These are phyloP conservation scores for Lachnum nothofagi DNA, from an alignment of 2,329 filamentous ascomycete species.

Conservation along the genomic window DNA sequence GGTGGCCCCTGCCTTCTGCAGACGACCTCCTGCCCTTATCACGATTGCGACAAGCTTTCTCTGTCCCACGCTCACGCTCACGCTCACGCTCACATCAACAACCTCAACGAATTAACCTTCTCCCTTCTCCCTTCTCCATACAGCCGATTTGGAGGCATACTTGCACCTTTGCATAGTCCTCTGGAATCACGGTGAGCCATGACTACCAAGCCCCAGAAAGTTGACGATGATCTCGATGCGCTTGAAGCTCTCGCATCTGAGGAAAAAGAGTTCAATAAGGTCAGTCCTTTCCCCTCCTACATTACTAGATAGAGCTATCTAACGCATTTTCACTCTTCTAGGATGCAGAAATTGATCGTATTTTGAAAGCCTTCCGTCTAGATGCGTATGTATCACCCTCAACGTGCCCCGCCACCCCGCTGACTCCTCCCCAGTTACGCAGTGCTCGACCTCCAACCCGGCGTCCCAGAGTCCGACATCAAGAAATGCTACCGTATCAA, in stretches of 20 bases:
- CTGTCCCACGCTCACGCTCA: not conserved
- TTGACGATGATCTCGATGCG: conserved; percentile 62
- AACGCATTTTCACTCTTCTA: conserved; percentile 35
- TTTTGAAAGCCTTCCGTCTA: conserved; percentile 81
- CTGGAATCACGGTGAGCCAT: conserved; percentile 28
- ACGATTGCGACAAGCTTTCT: conserved; percentile 3
- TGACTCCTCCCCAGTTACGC: conserved; percentile 59
- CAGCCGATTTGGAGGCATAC: too few relatives aligned
- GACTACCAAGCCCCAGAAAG: conserved; percentile 27
- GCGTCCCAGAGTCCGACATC: conserved; percentile 93
- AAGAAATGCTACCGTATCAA: conserved; percentile 92
- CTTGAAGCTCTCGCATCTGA: conserved; percentile 78
- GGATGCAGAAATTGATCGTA: conserved; percentile 94
- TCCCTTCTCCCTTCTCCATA: too few relatives aligned
- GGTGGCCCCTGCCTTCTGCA: not conserved
- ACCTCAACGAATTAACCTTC: not conserved
- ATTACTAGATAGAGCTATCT: not conserved
- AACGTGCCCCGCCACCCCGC: conserved; percentile 1
- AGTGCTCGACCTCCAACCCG: conserved; percentile 90
- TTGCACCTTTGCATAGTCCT: conserved; percentile 11
- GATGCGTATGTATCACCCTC: conserved; percentile 51
- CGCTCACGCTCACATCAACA: conserved; percentile 4
- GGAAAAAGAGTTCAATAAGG: conserved; percentile 88
- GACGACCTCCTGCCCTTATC: not conserved
- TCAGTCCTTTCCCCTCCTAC: conserved; percentile 32